phyloP scores from a whole-genome alignment of 2,329 filamentous ascomycete genomes.

The Nannizziopsis barbatae region DNA sequence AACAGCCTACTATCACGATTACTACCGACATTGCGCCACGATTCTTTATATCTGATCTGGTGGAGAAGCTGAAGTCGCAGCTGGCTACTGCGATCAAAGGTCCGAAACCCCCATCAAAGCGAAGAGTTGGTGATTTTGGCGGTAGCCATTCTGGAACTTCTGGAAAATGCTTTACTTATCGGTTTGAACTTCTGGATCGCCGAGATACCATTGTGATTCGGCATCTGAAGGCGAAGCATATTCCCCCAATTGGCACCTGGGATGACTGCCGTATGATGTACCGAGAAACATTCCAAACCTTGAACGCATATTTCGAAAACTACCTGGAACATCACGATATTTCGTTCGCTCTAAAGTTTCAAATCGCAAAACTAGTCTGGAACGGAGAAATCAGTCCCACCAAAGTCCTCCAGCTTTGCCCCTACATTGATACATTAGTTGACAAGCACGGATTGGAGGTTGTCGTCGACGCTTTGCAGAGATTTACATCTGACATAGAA shows the following conservation, averaged over 20 bases:
- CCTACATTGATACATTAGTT: conserved; percentile 28
- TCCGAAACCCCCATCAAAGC: conserved; percentile 7
- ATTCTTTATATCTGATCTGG: conserved; percentile 16
- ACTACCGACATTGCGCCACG: conserved; percentile 25
- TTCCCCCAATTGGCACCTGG: conserved; percentile 18
- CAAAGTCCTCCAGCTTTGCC: conserved; percentile 36
- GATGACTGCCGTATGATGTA: conserved; percentile 13
- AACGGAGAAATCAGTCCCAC: conserved; percentile 52
- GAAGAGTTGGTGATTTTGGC: conserved; percentile 16
- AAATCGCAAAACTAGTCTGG: conserved; percentile 51
- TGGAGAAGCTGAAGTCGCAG: conserved; percentile 8
- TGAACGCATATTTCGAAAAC: conserved; percentile 11
- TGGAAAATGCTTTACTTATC: conserved; percentile 37
- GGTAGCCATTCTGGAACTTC: conserved; percentile 16
- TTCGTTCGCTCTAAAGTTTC: conserved; percentile 48
- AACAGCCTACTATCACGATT: conserved; percentile 33
- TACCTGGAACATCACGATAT: conserved; percentile 23
- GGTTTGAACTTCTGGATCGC: conserved; percentile 25
- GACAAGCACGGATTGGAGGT: conserved; percentile 5
- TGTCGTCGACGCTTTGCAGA: conserved; percentile 41
- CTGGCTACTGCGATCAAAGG: not conserved
- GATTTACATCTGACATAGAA: conserved; percentile 43
- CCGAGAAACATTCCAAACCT: not conserved
- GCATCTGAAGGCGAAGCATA: conserved; percentile 18
- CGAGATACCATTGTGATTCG: conserved; percentile 21